phyloP scores from a whole-genome alignment of 192 early-diverging fungal species.

The Oehlia diaphana region DNA sequence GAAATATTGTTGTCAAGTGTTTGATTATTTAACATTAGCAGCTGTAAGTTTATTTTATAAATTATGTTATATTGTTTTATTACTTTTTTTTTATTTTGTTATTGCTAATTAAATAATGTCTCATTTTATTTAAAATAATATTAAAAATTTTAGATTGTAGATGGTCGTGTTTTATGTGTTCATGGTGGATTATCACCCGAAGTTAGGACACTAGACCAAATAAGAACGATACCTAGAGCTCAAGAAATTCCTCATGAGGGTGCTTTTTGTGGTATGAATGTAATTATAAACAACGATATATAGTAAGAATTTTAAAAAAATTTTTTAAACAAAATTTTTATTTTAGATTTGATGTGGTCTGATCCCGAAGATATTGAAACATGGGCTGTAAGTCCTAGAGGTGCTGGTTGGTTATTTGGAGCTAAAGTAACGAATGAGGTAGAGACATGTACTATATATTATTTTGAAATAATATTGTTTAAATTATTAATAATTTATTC shows the following conservation, averaged over 20 bases:
- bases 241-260: constrained; percentile 96
- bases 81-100: too few species aligned
- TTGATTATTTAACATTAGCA: constrained; percentile 88
- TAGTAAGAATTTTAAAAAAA: background rate
- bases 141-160: constrained; percentile 69
- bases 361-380: constrained; percentile 94
- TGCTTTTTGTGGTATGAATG: constrained; percentile 70
- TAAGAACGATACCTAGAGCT: constrained; percentile 90
- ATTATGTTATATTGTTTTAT: background rate
- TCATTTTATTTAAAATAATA: constrained; percentile 1
- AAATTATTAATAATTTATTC: background rate
- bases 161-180: constrained; percentile 89
- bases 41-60: constrained; percentile 59
- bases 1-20: constrained; percentile 94
- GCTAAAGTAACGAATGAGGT: constrained; percentile 91
- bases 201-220: constrained; percentile 90
- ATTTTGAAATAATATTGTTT: too few species aligned
- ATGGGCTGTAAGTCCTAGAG: constrained; percentile 87
- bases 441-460: background rate
- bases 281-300: background rate
- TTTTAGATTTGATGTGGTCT: constrained; percentile 91
- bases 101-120: too few species aligned
- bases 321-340: constrained; percentile 18
- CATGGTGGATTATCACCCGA: constrained; percentile 94
- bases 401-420: constrained; percentile 97